Conservation (phyloP, 2,329 filamentous ascomycete genomes). For the Sporothrix variecibatus region DNA sequence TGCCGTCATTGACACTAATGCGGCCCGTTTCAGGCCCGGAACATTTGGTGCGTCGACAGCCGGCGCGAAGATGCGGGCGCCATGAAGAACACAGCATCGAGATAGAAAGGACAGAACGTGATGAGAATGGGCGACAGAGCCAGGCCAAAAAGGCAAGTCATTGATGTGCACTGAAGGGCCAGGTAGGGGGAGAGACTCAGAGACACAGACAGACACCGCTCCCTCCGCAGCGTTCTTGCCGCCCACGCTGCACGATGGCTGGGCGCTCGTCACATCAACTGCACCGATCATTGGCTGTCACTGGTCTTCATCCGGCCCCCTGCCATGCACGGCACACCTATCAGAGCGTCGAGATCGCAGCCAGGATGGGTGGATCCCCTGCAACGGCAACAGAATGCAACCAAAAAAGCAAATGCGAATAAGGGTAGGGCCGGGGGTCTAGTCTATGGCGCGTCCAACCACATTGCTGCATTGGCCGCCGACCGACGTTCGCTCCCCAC, state of each 20-base stretch:
- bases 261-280: conserved; percentile 43
- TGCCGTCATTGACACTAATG: conserved; percentile 19
- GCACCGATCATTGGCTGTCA: conserved; percentile 43
- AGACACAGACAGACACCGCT: neutral
- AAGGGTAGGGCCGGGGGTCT: conserved; percentile 22
- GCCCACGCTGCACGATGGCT: conserved; percentile 44
- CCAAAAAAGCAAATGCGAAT: conserved; percentile 10
- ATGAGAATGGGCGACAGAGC: neutral
- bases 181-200: neutral
- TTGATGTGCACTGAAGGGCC: neutral
- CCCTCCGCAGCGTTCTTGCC: conserved; percentile 42
- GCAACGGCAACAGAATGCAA: conserved; percentile 25
- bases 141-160: neutral
- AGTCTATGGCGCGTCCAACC: conserved; percentile 23
- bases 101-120: neutral
- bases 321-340: conserved; percentile 36
- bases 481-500: neutral
- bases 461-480: conserved; percentile 26
- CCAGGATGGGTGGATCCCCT: conserved; percentile 32
- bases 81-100: conserved; percentile 8
- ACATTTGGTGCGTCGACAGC: neutral
- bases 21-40: conserved; percentile 26
- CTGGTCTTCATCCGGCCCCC: neutral
- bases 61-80: conserved; percentile 20
- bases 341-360: conserved; percentile 38